phyloP scores from a whole-genome alignment of 805 yeast species.

The Candida hungchunana region DNA sequence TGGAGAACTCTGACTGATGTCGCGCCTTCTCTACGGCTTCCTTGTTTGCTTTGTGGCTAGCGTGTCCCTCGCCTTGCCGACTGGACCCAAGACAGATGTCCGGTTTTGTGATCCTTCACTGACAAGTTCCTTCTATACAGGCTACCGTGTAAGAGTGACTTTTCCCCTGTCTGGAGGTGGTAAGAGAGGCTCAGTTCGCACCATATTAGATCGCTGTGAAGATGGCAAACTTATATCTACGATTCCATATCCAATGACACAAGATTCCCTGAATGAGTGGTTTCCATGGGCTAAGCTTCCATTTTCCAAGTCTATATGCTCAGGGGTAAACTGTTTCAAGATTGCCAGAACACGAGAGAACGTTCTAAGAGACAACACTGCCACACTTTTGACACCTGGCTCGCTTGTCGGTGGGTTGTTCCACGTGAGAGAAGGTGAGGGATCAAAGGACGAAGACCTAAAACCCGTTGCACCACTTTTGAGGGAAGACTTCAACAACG shows the following conservation, averaged over 20 bases:
- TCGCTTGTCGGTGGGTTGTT: slow-evolving; percentile 7
- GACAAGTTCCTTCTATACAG: slow-evolving; percentile 3
- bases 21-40: no score
- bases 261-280: background rate
- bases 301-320: slow-evolving; percentile 1
- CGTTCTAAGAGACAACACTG: slow-evolving; percentile 2
- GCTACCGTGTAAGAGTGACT: slow-evolving; percentile 3
- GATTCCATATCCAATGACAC: background rate
- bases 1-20: no score
- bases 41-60: no score
- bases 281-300: slow-evolving; percentile 2
- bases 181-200: no score
- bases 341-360: slow-evolving; percentile 4
- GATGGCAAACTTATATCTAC: slow-evolving; percentile 2
- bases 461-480: slow-evolving; percentile 5
- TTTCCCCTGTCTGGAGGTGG: background rate
- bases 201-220: slow-evolving; percentile 1
- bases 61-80: no score
- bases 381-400: slow-evolving; percentile 1
- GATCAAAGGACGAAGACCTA: slow-evolving; percentile 6
- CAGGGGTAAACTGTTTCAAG: slow-evolving; percentile 8
- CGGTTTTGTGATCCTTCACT: slow-evolving; percentile 8
- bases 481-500: slow-evolving; percentile 3
- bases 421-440: slow-evolving; percentile 4
- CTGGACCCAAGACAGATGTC: background rate